A percentile compares a stretch with the other conserved stretches of the same genome.
phyloP scores from a whole-genome alignment of 2,329 filamentous ascomycete species.

The Cercospora janseana region DNA sequence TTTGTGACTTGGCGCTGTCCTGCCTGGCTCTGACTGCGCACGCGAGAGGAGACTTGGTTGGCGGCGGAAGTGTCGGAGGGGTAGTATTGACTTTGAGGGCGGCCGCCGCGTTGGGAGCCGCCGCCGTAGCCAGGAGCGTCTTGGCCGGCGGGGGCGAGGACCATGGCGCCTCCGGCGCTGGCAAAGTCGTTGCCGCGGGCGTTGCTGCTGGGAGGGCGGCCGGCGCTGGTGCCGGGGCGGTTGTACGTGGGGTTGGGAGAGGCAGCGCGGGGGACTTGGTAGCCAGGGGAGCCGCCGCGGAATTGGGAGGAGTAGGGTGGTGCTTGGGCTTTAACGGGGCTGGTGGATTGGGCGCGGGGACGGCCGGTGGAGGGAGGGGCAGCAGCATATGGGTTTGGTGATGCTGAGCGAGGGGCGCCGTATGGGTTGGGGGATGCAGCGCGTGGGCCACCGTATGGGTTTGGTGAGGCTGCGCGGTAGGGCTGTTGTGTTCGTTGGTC shows the following conservation, averaged over 20 bases:
- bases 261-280: conserved; percentile 41
- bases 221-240: conserved; percentile 38
- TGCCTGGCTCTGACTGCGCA: conserved; percentile 81
- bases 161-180: conserved; percentile 41
- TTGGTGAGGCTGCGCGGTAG: conserved; percentile 57
- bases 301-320: conserved; percentile 27
- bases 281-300: conserved; percentile 41
- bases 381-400: too few species aligned
- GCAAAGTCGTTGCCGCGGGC: conserved; percentile 41
- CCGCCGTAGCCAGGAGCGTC: conserved; percentile 39
- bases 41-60: conserved; percentile 45
- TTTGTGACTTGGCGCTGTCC: conserved; percentile 80
- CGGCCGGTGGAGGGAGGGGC: too few species aligned
- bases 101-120: conserved; percentile 41
- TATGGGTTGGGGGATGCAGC: conserved; percentile 50
- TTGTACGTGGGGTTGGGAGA: conserved; percentile 41
- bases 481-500: conserved; percentile 20
- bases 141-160: conserved; percentile 46
- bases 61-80: conserved; percentile 30
- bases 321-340: conserved; percentile 43
- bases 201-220: conserved; percentile 45
- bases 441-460: conserved; percentile 54
- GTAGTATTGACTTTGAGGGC: conserved; percentile 49
- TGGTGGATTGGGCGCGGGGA: conserved; percentile 42
- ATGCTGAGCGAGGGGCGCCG: conserved; percentile 35